Evolutionary conservation across 2,329 filamentous ascomycete genomes (phyloP), one percentile per base, ranked within the genome.

Genomic region (Penicillium sp.): DNA sequence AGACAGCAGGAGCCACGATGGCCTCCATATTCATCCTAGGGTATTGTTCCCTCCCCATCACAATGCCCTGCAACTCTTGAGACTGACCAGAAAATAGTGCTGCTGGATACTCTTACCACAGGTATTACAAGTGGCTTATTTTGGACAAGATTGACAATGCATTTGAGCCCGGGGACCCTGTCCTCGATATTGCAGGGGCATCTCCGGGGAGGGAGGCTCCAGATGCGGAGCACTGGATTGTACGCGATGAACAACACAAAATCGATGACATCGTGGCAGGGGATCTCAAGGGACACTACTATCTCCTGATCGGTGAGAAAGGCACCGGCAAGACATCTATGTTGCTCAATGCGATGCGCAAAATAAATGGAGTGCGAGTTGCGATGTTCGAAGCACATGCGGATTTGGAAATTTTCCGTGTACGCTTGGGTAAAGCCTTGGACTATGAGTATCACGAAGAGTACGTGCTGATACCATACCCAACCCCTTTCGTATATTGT

Each of bases 381-480:
- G 88, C 92, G 63, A 96, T 99, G 90, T 90, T 97, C 66, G 94
- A 99, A 74, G 92, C 93, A 1, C 94, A 99, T 72, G 88, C 91
- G 5, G 92, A 99, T 71, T 82, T 92, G 1, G 94, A 99, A 67
- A 96, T 99, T 58, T 96, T 99, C 71, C 88, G 94, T 18, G 88
- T 97, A 45, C 84, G 94, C 4, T 82, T 99, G 3, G 94, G 94
- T 24, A 97, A 96, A 70, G 91, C 92, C 1, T 80, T 99, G 42
- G 92, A 99, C 71, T 99, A 92, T 70, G 94, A 99, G 69, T 99
- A 89, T 66, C 91, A 97, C 68, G 94, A 97, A 75, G 94, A 99
- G 77, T 97, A 96, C 68, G 71, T 60, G 14, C 26, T 18, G 14
- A 8, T 35, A 8, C 20, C 45, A 21, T 50, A 16, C 5, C 16